phyloP scores from a whole-genome alignment of 257 asterid genomes.

The Przewalskia tangutica region DNA sequence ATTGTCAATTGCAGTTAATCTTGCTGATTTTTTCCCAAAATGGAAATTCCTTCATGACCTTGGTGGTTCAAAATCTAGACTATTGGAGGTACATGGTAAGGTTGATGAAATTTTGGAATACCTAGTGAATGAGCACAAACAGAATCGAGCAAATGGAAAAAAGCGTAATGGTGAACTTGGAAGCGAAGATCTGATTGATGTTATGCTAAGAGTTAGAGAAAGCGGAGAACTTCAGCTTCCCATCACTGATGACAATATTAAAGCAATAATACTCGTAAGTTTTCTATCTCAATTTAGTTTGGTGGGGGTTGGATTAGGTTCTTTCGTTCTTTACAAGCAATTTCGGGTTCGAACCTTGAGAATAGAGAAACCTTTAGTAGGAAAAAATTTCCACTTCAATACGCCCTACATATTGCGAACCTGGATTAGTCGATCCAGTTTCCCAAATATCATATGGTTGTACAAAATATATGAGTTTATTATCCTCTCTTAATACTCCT shows the following conservation, averaged over 20 bases:
- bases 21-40: background rate
- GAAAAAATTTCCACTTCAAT: too few relatives aligned
- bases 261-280: background rate
- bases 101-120: background rate
- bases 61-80: background rate
- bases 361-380: background rate
- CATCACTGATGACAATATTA: background rate
- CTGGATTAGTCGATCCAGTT: too few relatives aligned
- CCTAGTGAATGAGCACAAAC: background rate
- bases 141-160: background rate
- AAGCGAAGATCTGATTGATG: background rate
- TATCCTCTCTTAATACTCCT: too few relatives aligned
- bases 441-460: too few relatives aligned
- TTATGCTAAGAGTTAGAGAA: background rate
- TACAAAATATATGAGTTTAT: too few relatives aligned
- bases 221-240: background rate
- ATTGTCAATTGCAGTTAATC: background rate
- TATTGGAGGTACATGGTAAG: background rate
- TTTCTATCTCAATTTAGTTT: background rate
- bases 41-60: background rate
- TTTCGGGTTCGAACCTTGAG: too few relatives aligned
- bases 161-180: background rate
- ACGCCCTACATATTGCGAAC: too few relatives aligned
- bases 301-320: background rate
- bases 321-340: background rate